Evolutionary conservation across 1,284 basidiomycete genomes (phyloP).

Genomic region (Sutorius eximius): DNA sequence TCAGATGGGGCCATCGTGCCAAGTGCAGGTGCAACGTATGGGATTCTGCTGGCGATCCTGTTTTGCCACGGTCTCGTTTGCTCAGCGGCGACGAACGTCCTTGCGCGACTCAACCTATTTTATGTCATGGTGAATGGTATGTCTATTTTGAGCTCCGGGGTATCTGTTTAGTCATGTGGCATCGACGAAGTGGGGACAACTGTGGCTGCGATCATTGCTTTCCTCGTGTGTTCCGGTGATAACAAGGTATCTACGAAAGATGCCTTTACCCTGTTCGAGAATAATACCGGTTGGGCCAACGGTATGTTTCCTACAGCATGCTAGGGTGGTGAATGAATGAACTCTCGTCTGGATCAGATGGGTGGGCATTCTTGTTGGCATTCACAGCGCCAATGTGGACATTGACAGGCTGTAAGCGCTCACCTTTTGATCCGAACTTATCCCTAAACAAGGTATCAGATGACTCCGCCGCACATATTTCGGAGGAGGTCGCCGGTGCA

Average conservation of each 20-base stretch:
- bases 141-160: constrained; percentile 17
- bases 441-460: constrained; percentile 40
- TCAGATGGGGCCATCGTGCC: constrained; percentile 53
- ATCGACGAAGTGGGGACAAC: constrained; percentile 52
- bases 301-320: constrained; percentile 37
- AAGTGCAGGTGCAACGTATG: constrained; percentile 63
- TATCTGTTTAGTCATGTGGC: background rate
- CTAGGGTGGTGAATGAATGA: background rate
- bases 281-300: constrained; percentile 67
- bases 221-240: constrained; percentile 56
- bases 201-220: constrained; percentile 56
- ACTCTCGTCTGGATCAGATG: constrained; percentile 41
- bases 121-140: constrained; percentile 64
- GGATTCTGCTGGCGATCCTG: constrained; percentile 62
- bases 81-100: constrained; percentile 63
- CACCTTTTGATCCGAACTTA: background rate
- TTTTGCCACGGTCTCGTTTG: constrained; percentile 67
- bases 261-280: constrained; percentile 70
- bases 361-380: constrained; percentile 70
- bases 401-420: constrained; percentile 62
- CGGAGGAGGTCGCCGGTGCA: constrained; percentile 71
- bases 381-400: constrained; percentile 80
- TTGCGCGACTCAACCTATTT: constrained; percentile 68
- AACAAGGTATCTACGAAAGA: constrained; percentile 62
- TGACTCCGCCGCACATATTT: constrained; percentile 77